These are phyloP conservation scores for Pyrenochaeta sp. DNA, from an alignment of 2,329 filamentous ascomycete species.

Conservation along the genomic window DNA sequence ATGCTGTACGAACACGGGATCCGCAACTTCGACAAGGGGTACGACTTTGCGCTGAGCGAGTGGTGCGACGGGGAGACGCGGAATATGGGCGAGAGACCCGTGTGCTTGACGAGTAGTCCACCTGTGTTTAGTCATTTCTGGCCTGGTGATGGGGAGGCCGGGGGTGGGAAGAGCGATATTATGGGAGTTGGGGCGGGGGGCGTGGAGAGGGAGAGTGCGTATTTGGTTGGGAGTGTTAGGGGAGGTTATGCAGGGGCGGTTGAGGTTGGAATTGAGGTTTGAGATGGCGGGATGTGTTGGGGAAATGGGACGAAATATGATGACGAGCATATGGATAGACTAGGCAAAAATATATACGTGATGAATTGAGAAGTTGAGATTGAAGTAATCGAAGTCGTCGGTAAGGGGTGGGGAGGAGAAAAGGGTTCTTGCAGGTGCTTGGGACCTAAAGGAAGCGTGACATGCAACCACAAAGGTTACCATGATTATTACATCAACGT, in stretches of 20 bases:
- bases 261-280: conserved; percentile 22
- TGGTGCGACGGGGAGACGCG: conserved; percentile 26
- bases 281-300: conserved; percentile 24
- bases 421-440: no score
- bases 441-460: no score
- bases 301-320: no score
- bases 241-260: conserved; percentile 22
- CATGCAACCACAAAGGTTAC: no score
- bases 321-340: no score
- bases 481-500: no score
- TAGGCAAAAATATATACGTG: no score
- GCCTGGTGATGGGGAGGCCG: conserved; percentile 6
- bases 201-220: conserved; percentile 20
- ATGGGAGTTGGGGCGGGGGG: conserved; percentile 25
- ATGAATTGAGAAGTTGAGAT: no score
- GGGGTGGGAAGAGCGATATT: conserved; percentile 28
- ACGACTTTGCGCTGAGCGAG: conserved; percentile 30
- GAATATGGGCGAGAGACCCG: conserved; percentile 30
- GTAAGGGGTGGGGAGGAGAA: no score
- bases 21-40: conserved; percentile 32
- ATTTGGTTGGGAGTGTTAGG: conserved; percentile 33
- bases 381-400: no score
- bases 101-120: conserved; percentile 37
- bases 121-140: conserved; percentile 32
- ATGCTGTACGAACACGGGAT: conserved; percentile 38